phyloP scores from a whole-genome alignment of 2,329 filamentous ascomycete species.

The Didymella sp. region DNA sequence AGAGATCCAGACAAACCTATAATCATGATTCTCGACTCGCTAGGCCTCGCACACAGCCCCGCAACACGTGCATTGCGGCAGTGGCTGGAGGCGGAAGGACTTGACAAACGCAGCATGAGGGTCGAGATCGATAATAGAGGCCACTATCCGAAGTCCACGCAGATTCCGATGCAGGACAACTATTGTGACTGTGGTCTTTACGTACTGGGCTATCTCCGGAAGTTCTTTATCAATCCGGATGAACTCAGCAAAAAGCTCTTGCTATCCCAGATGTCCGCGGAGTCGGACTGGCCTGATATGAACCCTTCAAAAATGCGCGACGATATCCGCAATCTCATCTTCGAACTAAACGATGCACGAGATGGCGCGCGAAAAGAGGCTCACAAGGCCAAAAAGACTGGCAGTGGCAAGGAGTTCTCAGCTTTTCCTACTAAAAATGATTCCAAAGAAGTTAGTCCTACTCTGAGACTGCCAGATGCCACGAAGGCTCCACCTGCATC shows the following conservation, averaged over 20 bases:
- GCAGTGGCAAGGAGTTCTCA: background rate
- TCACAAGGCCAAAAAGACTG: conserved; percentile 23
- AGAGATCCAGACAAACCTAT: conserved; percentile 58
- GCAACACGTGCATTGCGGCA: conserved; percentile 74
- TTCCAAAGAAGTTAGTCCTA: background rate
- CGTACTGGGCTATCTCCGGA: conserved; percentile 81
- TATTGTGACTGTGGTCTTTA: conserved; percentile 90
- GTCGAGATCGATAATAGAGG: conserved; percentile 58
- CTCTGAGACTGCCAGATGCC: background rate
- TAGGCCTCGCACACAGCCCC: conserved; percentile 65
- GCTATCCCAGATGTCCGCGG: conserved; percentile 65
- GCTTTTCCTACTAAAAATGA: background rate
- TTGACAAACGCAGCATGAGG: conserved; percentile 63
- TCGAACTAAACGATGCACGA: conserved; percentile 64
- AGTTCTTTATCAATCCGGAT: conserved; percentile 79
- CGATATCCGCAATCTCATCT: conserved; percentile 70
- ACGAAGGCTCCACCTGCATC: background rate
- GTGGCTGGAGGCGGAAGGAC: conserved; percentile 78
- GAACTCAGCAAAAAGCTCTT: conserved; percentile 72
- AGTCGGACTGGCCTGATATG: conserved; percentile 62
- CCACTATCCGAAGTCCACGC: conserved; percentile 68
- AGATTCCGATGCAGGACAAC: conserved; percentile 82
- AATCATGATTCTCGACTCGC: conserved; percentile 88
- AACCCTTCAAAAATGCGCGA: conserved; percentile 66
- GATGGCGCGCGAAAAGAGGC: conserved; percentile 16